Evolutionary conservation across 2,329 filamentous ascomycete species (phyloP).

Genomic region (Herpotrichia juniperi): DNA sequence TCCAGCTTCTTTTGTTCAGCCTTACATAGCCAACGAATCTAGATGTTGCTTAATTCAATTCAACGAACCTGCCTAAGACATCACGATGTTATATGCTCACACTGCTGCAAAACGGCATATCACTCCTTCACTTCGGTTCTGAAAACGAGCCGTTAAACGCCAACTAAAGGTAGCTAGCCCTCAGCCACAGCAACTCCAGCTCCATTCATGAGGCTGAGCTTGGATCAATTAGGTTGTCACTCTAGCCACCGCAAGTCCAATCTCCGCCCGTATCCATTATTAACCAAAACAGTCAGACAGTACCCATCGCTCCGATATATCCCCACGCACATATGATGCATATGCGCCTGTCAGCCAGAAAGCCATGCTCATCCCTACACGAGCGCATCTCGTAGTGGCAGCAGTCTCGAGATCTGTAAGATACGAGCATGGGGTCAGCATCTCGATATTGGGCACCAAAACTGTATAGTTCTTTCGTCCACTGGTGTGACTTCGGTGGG

Average conservation of each 20-base stretch:
- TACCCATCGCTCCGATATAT: not conserved
- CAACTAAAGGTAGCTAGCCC: too few relatives aligned
- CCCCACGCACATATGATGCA: slow-evolving; percentile 5
- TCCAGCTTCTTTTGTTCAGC: slow-evolving; percentile 2
- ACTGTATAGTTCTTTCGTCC: not conserved
- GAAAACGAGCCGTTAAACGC: too few relatives aligned
- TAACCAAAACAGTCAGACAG: slow-evolving; percentile 14
- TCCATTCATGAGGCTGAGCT: too few relatives aligned
- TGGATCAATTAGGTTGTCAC: too few relatives aligned
- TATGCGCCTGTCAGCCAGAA: slow-evolving; percentile 10
- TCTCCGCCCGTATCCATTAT: slow-evolving; percentile 12
- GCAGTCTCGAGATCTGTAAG: not conserved
- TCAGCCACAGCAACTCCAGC: too few relatives aligned
- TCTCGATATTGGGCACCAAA: not conserved
- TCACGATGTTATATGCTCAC: slow-evolving; percentile 2
- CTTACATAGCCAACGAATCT: slow-evolving; percentile 7
- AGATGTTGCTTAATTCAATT: slow-evolving; percentile 11
- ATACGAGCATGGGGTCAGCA: not conserved
- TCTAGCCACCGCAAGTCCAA: slow-evolving; percentile 1
- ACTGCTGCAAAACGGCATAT: too few relatives aligned
- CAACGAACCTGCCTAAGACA: not conserved
- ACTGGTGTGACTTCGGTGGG: not conserved
- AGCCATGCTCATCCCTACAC: slow-evolving; percentile 4
- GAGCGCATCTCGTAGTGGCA: not conserved
- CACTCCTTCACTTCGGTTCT: too few relatives aligned